phyloP scores from a whole-genome alignment of 768 basidiomycete species.

The Tubosaeta sp. region DNA sequence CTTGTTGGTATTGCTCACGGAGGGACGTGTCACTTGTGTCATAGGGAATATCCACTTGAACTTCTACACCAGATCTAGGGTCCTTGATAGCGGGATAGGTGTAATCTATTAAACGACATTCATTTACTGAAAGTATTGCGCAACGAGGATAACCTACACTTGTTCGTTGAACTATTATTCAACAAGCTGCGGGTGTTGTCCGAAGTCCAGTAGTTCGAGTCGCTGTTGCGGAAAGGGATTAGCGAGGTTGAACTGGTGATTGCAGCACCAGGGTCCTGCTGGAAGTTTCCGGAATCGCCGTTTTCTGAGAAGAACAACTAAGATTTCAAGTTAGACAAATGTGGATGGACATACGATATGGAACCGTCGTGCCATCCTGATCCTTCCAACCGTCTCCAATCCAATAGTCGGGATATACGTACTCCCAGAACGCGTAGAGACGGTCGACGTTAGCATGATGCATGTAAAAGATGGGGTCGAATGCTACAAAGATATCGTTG shows the following conservation, averaged over 20 bases:
- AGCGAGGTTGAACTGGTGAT: neutral
- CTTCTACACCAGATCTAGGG: neutral
- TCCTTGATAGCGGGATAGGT: conserved; percentile 18
- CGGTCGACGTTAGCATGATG: conserved; percentile 19
- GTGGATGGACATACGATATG: conserved; percentile 9
- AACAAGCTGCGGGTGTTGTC: conserved; percentile 7
- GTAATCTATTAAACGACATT: conserved; percentile 9
- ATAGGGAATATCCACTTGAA: conserved; percentile 14
- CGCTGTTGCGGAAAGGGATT: conserved; percentile 11
- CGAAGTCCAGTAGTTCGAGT: conserved; percentile 12
- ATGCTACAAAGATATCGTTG: neutral
- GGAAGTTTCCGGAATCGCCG: neutral
- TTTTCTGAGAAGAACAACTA: neutral
- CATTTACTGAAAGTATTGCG: neutral
- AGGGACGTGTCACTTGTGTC: neutral
- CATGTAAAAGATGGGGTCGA: conserved; percentile 18
- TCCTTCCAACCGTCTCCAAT: conserved; percentile 10
- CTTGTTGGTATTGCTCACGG: neutral
- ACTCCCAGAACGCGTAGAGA: conserved; percentile 20
- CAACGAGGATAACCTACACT: conserved; percentile 2
- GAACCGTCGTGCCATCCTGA: neutral
- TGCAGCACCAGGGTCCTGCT: neutral
- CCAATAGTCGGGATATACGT: conserved; percentile 18
- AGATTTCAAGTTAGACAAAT: neutral
- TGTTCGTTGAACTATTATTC: neutral